Evolutionary conservation across 139 green algal species (phyloP).

Genomic region (Chlamydomonas urium): DNA sequence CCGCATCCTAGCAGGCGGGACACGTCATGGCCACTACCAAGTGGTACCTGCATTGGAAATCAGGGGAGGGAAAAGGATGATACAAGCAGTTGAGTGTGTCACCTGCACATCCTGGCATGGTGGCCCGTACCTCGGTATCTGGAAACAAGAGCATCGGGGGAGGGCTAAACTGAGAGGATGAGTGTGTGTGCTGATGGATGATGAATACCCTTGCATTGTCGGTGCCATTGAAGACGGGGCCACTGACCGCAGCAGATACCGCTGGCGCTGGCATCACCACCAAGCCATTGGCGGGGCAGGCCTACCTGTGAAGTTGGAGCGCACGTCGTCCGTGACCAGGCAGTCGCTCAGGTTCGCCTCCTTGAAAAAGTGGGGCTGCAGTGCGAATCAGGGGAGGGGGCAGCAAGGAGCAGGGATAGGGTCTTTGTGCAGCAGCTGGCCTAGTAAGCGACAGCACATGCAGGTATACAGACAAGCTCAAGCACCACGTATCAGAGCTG

Average conservation of each 20-base stretch:
- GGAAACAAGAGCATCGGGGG: not conserved
- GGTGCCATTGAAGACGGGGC: not conserved
- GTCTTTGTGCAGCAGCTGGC: no score
- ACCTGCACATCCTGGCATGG: no score
- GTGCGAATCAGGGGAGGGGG: no score
- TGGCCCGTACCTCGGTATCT: not conserved
- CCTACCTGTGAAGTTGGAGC: constrained; percentile 3
- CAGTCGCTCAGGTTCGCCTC: not conserved
- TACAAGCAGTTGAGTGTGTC: no score
- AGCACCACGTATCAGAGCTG: no score
- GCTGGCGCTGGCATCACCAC: not conserved
- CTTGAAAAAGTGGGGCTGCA: not conserved
- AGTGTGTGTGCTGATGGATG: not conserved
- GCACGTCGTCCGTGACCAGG: not conserved
- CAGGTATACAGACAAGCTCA: no score
- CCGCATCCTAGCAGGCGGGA: no score
- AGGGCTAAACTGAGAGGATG: not conserved
- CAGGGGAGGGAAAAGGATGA: no score
- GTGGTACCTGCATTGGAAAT: no score
- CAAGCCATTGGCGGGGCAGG: not conserved
- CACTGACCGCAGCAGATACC: not conserved
- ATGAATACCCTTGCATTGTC: not conserved
- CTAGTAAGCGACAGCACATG: no score
- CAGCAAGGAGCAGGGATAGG: no score
- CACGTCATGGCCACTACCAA: no score